A percentile compares a stretch with the other conserved stretches of the same genome.
These are phyloP conservation scores for Aspergillus unguis DNA, from an alignment of 2,329 filamentous ascomycete species.

Conservation along the genomic window DNA sequence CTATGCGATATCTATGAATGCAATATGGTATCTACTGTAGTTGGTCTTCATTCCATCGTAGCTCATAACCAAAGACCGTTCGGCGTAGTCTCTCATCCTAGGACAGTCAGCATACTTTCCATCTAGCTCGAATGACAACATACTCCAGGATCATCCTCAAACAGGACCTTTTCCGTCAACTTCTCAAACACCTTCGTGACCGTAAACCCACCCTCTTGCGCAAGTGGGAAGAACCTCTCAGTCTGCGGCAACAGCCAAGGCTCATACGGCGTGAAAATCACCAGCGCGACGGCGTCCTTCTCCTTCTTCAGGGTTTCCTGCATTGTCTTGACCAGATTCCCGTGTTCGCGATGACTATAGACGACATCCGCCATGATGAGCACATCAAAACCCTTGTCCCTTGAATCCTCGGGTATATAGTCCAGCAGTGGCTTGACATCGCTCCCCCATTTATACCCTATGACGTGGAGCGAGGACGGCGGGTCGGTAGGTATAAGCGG, in stretches of 20 bases:
- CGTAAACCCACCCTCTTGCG: conserved; percentile 64
- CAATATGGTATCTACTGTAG: conserved; percentile 16
- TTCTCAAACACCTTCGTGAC: conserved; percentile 80
- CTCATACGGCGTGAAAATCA: conserved; percentile 92
- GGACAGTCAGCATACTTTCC: conserved; percentile 12
- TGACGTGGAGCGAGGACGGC: conserved; percentile 50
- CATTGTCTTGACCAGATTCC: conserved; percentile 70
- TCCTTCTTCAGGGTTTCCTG: conserved; percentile 60
- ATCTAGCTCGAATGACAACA: conserved; percentile 25
- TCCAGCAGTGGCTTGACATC: conserved; percentile 57
- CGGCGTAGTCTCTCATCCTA: conserved; percentile 73
- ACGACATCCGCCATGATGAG: conserved; percentile 84
- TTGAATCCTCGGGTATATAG: conserved; percentile 48
- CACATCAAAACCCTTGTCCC: conserved; percentile 62
- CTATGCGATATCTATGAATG: not conserved
- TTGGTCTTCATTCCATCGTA: conserved; percentile 58
- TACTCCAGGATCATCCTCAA: conserved; percentile 79
- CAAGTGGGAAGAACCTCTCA: conserved; percentile 79
- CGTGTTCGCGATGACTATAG: conserved; percentile 87
- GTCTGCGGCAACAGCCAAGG: conserved; percentile 87
- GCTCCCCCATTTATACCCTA: conserved; percentile 82
- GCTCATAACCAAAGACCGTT: conserved; percentile 75
- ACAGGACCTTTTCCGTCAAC: conserved; percentile 80
- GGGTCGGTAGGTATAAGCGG: conserved; percentile 37
- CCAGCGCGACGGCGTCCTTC: conserved; percentile 63